Evolutionary conservation across 1,284 basidiomycete genomes (phyloP), one percentile per base, ranked within the genome.

Genomic region (Exobasidium rhododendri): DNA sequence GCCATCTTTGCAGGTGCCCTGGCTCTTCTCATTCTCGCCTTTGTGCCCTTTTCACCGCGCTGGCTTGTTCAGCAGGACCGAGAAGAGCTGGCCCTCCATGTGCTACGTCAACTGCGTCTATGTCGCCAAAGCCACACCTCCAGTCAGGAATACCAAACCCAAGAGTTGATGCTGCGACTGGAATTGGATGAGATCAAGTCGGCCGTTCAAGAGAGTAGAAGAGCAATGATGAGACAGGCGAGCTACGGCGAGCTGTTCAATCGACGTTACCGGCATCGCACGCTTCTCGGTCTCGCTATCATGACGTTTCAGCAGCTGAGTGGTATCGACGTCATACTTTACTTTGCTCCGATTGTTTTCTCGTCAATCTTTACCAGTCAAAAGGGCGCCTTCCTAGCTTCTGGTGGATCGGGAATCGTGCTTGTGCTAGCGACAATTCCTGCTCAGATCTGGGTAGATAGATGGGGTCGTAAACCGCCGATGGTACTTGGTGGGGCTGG

Each of bases 361-460:
- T 17, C 56, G 17, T 53, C 40, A 7, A n/a, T 47, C 32, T 58
- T 58, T 40, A 53, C 35, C 3, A 20, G 20, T 32, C 32, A 43
- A 43, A 49, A n/a, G 6, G 56, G 20, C 20, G 22, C 56, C 32
- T 58, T 58, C 20, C 40, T 62, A n/a, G 56, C 43, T 45, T 59
- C 56, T n/a, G 56, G 57, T 50, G 60, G 24, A 14, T 62, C 46
- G 17, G 60, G 56, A 11, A 61, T 59, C 29, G 45, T 59, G 28
- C 32, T 40, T 1, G 56, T 46, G 17, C 20, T 62, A 1, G 11
- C 56, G n/a, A 58, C 43, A 10, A 58, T 58, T 52, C 56, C 56
- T 1, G 56, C 56, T 24, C 56, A 58, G 32, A 58, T 58, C 24
- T 58, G 43, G 32, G 44, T 49, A 6, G 56, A 58, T 47, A n/a